These are phyloP conservation scores for Daldinia decipiens DNA, from an alignment of 495 filamentous ascomycete species.

Conservation along the genomic window DNA sequence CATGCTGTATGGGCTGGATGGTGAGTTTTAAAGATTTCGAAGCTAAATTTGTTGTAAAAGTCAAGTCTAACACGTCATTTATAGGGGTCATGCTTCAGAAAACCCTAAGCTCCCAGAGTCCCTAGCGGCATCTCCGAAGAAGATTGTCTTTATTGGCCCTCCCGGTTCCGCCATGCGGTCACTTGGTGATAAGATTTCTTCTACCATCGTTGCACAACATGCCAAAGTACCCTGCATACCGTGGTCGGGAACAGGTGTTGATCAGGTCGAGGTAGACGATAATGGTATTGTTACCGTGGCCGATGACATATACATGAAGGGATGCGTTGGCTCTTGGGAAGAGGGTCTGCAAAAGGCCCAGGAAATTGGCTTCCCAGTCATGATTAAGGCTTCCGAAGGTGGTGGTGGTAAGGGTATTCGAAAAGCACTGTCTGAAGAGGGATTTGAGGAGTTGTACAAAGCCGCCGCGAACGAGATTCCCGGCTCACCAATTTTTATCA, in stretches of 20 bases:
- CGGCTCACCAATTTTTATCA: constrained; percentile 99
- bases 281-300: constrained; percentile 92
- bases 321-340: constrained; percentile 86
- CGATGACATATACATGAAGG: constrained; percentile 86
- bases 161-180: constrained; percentile 99
- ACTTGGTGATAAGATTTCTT: constrained; percentile 99
- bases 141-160: constrained; percentile 98
- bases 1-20: constrained; percentile 99
- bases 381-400: constrained; percentile 99
- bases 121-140: constrained; percentile 92
- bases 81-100: constrained; percentile 96
- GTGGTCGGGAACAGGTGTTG: constrained; percentile 95
- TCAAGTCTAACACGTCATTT: constrained; percentile 23
- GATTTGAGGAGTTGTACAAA: constrained; percentile 86
- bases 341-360: constrained; percentile 88
- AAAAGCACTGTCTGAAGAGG: constrained; percentile 87
- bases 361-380: constrained; percentile 97
- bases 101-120: constrained; percentile 98
- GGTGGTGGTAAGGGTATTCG: constrained; percentile 99
- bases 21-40: constrained; percentile 61
- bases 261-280: constrained; percentile 78
- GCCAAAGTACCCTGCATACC: constrained; percentile 97
- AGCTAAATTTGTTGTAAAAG: constrained; percentile 13
- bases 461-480: constrained; percentile 97
- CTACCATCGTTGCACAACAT: constrained; percentile 98